Evolutionary conservation across 2,329 filamentous ascomycete species (phyloP), one percentile per base, ranked within the genome.

Genomic region (Aspergillus ibericus): DNA sequence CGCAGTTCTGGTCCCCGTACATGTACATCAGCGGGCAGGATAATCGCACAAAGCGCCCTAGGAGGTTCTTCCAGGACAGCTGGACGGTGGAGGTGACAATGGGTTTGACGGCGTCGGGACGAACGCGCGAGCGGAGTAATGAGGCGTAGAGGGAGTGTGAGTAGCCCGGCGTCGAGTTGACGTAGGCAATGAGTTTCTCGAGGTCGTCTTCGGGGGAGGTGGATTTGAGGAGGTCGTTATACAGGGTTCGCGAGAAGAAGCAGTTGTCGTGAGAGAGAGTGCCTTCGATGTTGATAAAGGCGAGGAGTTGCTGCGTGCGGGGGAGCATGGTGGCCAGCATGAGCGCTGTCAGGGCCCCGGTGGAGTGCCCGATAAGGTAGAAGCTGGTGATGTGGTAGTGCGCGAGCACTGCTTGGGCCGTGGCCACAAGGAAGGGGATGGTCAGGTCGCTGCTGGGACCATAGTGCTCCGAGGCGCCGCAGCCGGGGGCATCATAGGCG

Each of bases 351-450:
- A 53, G 35, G 2, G 34, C 50, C 15, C 50, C 50, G 20, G 36
- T 53, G 22, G 50, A 53, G 50, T 53, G 50, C 7, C 50, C 50
- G 15, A 53, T 53, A 13, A 53, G 35, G 22, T 53, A 40, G 50
- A 53, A 40, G 13, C 6, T 16, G 34, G 22, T 16, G 35, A 40
- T 32, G 20, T 40, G 50, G n/a, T 27, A 53, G 5, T 53, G 25
- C 16, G 6, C 8, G 12, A 53, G 35, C 9, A 53, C 50, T 3
- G 50, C 50, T 16, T 53, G 22, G 35, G 50, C 50, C 3, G 50
- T 53, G 15, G 50, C 50, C 20, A 53, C 50, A 9, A 53, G 34
- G 50, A 53, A 53, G 3, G 50, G 5, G 10, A 53, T 53, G 22
- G 51, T 53, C 15, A 48, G 44, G 3, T 40, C 51, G n/a, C n/a